Conservation (phyloP, 345 rosid genomes). For the Lepidium sativum region DNA sequence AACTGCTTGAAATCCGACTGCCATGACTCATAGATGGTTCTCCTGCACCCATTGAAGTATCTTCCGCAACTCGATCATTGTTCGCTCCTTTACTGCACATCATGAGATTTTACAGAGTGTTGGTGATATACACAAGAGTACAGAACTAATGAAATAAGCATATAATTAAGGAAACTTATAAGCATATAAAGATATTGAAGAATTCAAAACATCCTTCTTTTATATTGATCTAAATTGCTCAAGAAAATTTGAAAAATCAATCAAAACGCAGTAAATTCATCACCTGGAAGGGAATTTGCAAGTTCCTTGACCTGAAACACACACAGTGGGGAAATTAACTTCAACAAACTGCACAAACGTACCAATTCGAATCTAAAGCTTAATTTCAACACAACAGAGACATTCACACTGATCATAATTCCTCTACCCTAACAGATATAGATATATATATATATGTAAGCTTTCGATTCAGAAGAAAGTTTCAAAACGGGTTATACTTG, state of each 20-base stretch:
- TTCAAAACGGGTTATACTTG: conserved; percentile 42
- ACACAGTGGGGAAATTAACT: background rate
- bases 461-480: background rate
- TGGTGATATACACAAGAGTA: background rate
- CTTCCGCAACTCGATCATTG: conserved; percentile 24
- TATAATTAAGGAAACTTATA: background rate
- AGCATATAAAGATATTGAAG: background rate
- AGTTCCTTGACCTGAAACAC: conserved; percentile 27
- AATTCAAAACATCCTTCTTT: background rate
- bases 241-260: background rate
- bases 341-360: background rate
- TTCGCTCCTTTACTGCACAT: conserved; percentile 13
- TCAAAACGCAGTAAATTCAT: background rate
- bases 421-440: background rate
- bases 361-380: conserved; percentile 1
- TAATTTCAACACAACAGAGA: background rate
- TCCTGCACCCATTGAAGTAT: conserved; percentile 10
- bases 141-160: background rate
- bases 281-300: conserved; percentile 29
- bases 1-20: conserved; percentile 1
- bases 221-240: background rate
- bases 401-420: background rate
- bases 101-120: background rate
- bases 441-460: too few species aligned
- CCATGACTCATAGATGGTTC: conserved; percentile 10